phyloP scores from a whole-genome alignment of 495 filamentous ascomycete species.

The Podospora didyma region DNA sequence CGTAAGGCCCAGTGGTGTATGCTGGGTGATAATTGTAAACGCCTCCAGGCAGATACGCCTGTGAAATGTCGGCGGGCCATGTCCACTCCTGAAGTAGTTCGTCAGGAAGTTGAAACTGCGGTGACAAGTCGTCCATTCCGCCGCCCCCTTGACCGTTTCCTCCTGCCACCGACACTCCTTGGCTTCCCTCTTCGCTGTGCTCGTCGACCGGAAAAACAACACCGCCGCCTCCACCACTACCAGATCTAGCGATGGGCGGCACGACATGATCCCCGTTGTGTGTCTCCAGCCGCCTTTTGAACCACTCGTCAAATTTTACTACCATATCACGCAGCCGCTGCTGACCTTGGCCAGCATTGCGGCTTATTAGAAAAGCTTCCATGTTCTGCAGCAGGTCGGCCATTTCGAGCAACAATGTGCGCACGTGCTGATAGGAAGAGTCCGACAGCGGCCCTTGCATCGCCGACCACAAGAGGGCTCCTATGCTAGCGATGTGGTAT shows the following conservation, averaged over 20 bases:
- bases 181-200: neutral
- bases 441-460: slow-evolving; percentile 48
- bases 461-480: slow-evolving; percentile 45
- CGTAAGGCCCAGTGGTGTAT: slow-evolving; percentile 1
- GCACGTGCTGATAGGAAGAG: slow-evolving; percentile 39
- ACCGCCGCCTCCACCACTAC: neutral
- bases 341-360: slow-evolving; percentile 33
- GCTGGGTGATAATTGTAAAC: neutral
- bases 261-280: slow-evolving; percentile 17
- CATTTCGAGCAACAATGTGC: slow-evolving; percentile 45
- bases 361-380: slow-evolving; percentile 39
- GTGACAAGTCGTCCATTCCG: slow-evolving; percentile 7
- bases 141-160: neutral
- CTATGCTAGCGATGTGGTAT: slow-evolving; percentile 48
- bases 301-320: slow-evolving; percentile 46
- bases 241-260: neutral
- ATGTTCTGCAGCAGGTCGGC: slow-evolving; percentile 45
- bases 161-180: slow-evolving; percentile 5
- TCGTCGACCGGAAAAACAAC: slow-evolving; percentile 1
- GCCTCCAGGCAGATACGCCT: slow-evolving; percentile 5
- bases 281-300: slow-evolving; percentile 24
- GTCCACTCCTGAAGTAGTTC: slow-evolving; percentile 17
- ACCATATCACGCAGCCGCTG: slow-evolving; percentile 40
- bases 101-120: slow-evolving; percentile 17
- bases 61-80: slow-evolving; percentile 13